These are phyloP conservation scores for Phlegmacium glaucopus DNA, from an alignment of 768 basidiomycete species.

Conservation along the genomic window DNA sequence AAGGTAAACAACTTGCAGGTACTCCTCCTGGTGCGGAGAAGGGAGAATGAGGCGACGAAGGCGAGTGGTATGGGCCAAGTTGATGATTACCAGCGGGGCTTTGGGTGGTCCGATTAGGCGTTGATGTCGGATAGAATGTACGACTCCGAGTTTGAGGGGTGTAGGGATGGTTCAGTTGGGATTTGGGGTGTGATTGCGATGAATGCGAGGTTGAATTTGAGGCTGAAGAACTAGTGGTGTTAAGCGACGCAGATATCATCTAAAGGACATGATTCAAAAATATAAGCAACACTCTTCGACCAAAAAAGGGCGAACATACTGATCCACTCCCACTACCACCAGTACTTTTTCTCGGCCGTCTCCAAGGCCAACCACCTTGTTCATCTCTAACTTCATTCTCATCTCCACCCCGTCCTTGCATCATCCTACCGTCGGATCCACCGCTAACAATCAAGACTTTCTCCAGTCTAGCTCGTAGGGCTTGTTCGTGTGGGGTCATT, in stretches of 20 bases:
- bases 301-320: too few relatives aligned
- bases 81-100: background rate
- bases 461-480: constrained; percentile 50
- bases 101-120: too few relatives aligned
- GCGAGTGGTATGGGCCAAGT: constrained; percentile 1
- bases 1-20: background rate
- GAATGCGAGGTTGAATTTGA: background rate
- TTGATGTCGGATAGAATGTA: too few relatives aligned
- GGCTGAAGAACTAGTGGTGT: background rate
- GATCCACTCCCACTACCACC: background rate
- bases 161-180: background rate
- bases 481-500: constrained; percentile 51
- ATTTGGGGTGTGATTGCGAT: background rate
- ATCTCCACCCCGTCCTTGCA: constrained; percentile 13
- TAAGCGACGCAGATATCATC: too few relatives aligned
- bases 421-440: constrained; percentile 9
- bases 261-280: too few relatives aligned
- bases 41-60: background rate
- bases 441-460: constrained; percentile 34
- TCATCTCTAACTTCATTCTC: constrained; percentile 30
- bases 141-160: background rate
- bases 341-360: constrained; percentile 5
- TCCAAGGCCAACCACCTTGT: constrained; percentile 23
- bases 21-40: constrained; percentile 1
- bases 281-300: too few relatives aligned